Evolutionary conservation across 2,329 filamentous ascomycete genomes (phyloP), one percentile per base, ranked within the genome.

Genomic region (Sporothrix brunneoviolacea): DNA sequence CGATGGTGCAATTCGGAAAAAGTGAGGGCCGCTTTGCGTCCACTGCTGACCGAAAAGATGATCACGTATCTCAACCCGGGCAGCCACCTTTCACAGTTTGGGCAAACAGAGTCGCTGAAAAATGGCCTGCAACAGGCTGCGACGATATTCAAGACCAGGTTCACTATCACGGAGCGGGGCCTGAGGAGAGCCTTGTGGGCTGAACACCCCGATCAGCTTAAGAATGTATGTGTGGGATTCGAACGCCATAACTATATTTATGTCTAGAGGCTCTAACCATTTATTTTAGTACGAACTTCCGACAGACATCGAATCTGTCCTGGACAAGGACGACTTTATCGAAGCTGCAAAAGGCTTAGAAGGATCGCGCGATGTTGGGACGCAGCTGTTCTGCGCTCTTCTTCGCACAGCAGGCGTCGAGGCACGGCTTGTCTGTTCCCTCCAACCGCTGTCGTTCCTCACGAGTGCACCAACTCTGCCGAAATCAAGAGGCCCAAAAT

Each of bases 321-420:
- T 86, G 43, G 85, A 89, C 24, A 83, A 78, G 52, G 69, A 74
- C 0, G 88, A 94, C 56, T 97, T 97, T 59, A 74, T 77, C 4
- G 73, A 74, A 33, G 83, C 86, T 27, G 88, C 91, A 0, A 76
- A 72, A 53, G 78, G 70, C 5, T 67, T 95, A 16, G 73, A 82
- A 56, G 94, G 91, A 0, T 97, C 91, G 8, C 81, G 91, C 56
- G 93, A 98, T 64, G 75, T 94, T 9, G 93, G 91, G 1, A 87
- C 89, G 2, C 91, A 97, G 64, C 66, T 98, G 0, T 95, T 94
- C 61, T 97, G 93, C 64, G 86, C 91, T 3, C 68, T 97, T 28
- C 74, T 98, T 4, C 83, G 93, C 16, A 80, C 82, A n/a, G 81
- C 78, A n/a, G 90, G 88, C 3, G 81, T 97, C 7, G 82, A 89